phyloP scores from a whole-genome alignment of 116 monocot species.

The Phalaenopsis hybrid region DNA sequence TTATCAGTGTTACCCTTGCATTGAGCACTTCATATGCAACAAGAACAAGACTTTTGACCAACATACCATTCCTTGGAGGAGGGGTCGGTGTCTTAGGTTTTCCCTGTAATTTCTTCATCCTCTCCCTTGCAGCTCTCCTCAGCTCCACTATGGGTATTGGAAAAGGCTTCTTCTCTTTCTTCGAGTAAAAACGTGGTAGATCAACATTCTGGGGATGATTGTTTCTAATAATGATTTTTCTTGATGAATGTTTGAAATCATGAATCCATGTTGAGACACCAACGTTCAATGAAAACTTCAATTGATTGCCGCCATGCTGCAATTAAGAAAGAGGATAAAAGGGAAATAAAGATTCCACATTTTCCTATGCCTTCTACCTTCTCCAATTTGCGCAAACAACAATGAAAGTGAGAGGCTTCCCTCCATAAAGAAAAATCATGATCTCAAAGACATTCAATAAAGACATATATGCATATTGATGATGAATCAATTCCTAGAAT shows the following conservation, averaged over 20 bases:
- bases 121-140: slow-evolving; percentile 76
- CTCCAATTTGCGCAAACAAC: not conserved
- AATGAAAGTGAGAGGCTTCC: not conserved
- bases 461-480: not conserved
- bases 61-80: slow-evolving; percentile 90
- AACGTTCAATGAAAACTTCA: slow-evolving; percentile 20
- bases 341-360: not conserved
- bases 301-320: slow-evolving; percentile 30
- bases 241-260: slow-evolving; percentile 7
- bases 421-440: not conserved
- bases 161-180: slow-evolving; percentile 96
- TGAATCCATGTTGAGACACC: slow-evolving; percentile 16
- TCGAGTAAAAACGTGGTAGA: slow-evolving; percentile 79
- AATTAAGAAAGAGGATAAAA: slow-evolving; percentile 12
- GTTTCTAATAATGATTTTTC: slow-evolving; percentile 27
- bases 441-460: slow-evolving; percentile 1
- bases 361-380: not conserved
- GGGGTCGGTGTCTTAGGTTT: slow-evolving; percentile 49
- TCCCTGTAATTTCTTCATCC: slow-evolving; percentile 59
- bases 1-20: slow-evolving; percentile 67
- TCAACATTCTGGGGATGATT: slow-evolving; percentile 83
- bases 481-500: not conserved
- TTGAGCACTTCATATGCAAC: slow-evolving; percentile 83
- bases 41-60: slow-evolving; percentile 64
- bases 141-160: slow-evolving; percentile 84